Conservation (phyloP, 2,329 filamentous ascomycete genomes). For the Zopfia rhizophila region DNA sequence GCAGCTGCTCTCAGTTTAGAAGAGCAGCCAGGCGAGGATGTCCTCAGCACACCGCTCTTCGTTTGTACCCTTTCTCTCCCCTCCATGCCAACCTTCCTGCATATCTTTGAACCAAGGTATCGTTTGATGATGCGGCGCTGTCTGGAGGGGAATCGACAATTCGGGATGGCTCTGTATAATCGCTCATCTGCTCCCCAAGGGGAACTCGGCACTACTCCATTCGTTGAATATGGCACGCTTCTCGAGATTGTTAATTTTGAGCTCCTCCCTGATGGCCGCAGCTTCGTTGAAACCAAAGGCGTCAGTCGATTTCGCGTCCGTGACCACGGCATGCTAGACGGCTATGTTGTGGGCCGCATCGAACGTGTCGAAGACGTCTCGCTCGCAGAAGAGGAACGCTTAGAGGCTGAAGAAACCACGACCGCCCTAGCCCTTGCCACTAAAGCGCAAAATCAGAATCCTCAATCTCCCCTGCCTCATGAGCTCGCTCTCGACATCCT, state of each 20-base stretch:
- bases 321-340: constrained; percentile 73
- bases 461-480: constrained; percentile 31
- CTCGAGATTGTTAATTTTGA: constrained; percentile 80
- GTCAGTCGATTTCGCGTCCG: constrained; percentile 79
- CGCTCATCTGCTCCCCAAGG: constrained; percentile 63
- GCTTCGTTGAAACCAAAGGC: constrained; percentile 81
- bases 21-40: constrained; percentile 64
- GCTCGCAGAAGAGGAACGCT: constrained; percentile 79
- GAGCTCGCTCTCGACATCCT: constrained; percentile 62
- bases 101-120: constrained; percentile 94
- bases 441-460: constrained; percentile 50
- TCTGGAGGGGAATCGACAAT: constrained; percentile 76
- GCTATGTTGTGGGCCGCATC: constrained; percentile 79
- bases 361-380: constrained; percentile 85
- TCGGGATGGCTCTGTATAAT: constrained; percentile 86
- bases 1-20: constrained; percentile 67
- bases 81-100: constrained; percentile 81
- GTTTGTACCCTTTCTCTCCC: constrained; percentile 86
- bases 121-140: constrained; percentile 86
- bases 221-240: constrained; percentile 80
- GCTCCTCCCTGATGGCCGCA: constrained; percentile 80
- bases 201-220: constrained; percentile 64
- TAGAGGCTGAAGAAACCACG: constrained; percentile 75
- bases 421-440: constrained; percentile 42
- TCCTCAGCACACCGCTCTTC: constrained; percentile 74